Conservation (phyloP, 164 flowering plant species). For the Houttuynia cordata region DNA sequence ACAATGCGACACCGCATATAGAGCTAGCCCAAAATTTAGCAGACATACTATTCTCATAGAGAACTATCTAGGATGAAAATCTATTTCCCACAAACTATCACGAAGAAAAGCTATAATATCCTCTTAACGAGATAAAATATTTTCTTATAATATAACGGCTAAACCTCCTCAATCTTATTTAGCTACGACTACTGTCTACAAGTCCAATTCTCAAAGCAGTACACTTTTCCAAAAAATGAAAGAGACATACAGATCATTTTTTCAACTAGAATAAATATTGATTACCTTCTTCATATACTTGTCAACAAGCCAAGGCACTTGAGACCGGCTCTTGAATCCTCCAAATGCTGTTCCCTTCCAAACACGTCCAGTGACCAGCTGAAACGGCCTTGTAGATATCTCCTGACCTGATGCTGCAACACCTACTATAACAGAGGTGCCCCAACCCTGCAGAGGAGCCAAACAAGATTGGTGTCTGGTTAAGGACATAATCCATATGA, state of each 20-base stretch:
- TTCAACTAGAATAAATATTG: neutral
- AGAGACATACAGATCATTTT: neutral
- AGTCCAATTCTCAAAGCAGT: too few species aligned
- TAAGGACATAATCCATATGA: neutral
- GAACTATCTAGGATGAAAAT: too few species aligned
- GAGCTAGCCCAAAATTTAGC: too few species aligned
- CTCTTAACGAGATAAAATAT: too few species aligned
- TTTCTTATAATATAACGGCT: too few species aligned
- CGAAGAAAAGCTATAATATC: too few species aligned
- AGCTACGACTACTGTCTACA: too few species aligned
- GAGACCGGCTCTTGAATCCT: slow-evolving; percentile 97
- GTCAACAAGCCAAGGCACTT: slow-evolving; percentile 98
- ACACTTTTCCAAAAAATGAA: too few species aligned
- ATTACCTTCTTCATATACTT: slow-evolving; percentile 94
- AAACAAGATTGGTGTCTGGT: neutral
- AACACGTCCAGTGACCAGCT: slow-evolving; percentile 94
- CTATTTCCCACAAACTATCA: too few species aligned
- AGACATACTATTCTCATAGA: too few species aligned
- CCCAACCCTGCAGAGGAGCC: slow-evolving; percentile 70
- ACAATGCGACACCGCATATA: too few species aligned
- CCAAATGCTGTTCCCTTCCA: slow-evolving; percentile 99
- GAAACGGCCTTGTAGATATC: slow-evolving; percentile 95
- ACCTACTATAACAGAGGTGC: slow-evolving; percentile 93
- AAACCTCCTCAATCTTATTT: too few species aligned
- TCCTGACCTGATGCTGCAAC: slow-evolving; percentile 97